Base-by-base conservation (phyloP, 106 monocot genomes). In the Agapanthus africanus region DNA sequence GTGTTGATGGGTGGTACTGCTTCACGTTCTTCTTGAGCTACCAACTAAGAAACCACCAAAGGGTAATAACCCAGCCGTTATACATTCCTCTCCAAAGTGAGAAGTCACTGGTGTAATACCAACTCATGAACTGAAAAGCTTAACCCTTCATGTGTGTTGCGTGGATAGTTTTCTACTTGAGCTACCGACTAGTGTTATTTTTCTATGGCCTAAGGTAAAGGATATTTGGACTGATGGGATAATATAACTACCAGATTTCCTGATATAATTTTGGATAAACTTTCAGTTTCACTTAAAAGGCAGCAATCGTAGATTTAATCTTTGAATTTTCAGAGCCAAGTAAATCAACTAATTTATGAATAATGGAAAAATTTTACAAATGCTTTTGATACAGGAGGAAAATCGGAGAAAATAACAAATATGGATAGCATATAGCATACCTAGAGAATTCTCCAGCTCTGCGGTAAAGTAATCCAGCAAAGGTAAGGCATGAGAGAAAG, bases 401-500 rank as follows among this genome's bases (percentile, higher is more conserved):
- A 50, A 41, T 16, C 19, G 32, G 77, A 71, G 40, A 40, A 32
- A 31, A 51, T 8, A 32, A 66, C 7, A 30, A 71, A 38, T 25
- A 40, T 40, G 15, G 60, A 56, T 71, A 76, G 41, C 13, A 62
- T 22, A 22, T 7, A 71, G 33, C 30, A 32, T 91, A 97, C 97
- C 97, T 97, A 54, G 78, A 67, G 59, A 97, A 97, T 59, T 97
- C 97, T 80, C 89, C 89, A 54, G 81, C 80, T 74, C 97, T 97
- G 78, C n/a, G 30, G 46, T 33, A 46, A n/a, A 66, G 68, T 49
- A 70, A 69, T 57, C 38, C 56, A 56, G 15, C 18, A 70, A 67
- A 36, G 68, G 37, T 73, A 40, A 33, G 69, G 28, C 16, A 38
- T 57, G 51, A 71, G 39, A 42, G 50, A 15, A 47, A 47, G 34